These are phyloP conservation scores for Erodium maritimum DNA, from an alignment of 345 rosid genomes.

Conservation along the genomic window DNA sequence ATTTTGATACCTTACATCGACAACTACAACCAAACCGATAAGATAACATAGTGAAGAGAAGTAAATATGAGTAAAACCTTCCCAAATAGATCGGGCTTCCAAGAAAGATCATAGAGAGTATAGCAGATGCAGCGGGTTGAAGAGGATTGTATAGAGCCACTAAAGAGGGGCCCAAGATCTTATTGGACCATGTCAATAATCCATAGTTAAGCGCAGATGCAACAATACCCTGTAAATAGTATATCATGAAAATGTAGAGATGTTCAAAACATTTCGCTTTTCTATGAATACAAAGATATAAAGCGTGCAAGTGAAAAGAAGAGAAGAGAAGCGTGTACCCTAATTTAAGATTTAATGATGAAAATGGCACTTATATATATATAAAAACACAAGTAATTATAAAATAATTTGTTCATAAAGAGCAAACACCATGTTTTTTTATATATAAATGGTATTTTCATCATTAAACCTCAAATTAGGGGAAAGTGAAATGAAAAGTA, in stretches of 20 bases:
- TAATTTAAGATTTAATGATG: too few relatives aligned
- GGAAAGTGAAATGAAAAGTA: too few relatives aligned
- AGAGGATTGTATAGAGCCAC: slow-evolving; percentile 96
- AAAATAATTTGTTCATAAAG: too few relatives aligned
- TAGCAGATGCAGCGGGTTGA: slow-evolving; percentile 85
- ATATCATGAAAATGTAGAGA: background rate
- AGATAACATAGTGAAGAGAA: background rate
- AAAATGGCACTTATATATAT: too few relatives aligned
- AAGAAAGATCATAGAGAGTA: slow-evolving; percentile 79
- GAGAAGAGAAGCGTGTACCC: too few relatives aligned
- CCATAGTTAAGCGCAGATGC: slow-evolving; percentile 92
- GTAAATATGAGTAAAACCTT: slow-evolving; percentile 36
- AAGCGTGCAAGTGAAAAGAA: too few relatives aligned
- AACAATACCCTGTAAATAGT: slow-evolving; percentile 57
- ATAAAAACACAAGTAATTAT: too few relatives aligned
- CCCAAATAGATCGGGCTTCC: slow-evolving; percentile 90
- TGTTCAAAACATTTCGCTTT: too few relatives aligned
- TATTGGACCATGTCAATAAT: slow-evolving; percentile 89
- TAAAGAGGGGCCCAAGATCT: slow-evolving; percentile 87
- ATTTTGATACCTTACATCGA: too few relatives aligned
- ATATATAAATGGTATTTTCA: too few relatives aligned
- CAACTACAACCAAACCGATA: background rate
- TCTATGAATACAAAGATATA: background rate
- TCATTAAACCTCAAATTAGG: too few relatives aligned
- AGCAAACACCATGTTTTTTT: too few relatives aligned